These are phyloP conservation scores for Xylaria telfairii DNA, from an alignment of 495 filamentous ascomycete genomes.

Conservation along the genomic window DNA sequence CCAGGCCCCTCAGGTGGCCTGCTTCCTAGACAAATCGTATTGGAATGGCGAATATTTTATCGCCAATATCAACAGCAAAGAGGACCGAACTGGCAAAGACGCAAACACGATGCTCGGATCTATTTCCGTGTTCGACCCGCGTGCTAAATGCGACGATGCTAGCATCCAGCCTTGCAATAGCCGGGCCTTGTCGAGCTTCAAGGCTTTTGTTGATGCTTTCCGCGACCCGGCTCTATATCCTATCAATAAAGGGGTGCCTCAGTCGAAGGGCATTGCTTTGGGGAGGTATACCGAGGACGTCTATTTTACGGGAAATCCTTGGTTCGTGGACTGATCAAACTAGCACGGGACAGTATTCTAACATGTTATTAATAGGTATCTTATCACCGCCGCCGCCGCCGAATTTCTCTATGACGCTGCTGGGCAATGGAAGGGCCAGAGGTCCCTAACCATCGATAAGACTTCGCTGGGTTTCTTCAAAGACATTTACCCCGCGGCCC, in stretches of 20 bases:
- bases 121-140: slow-evolving; percentile 55
- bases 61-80: slow-evolving; percentile 32
- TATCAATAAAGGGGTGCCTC: slow-evolving; percentile 51
- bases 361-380: slow-evolving; percentile 12
- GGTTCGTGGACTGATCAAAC: slow-evolving; percentile 26
- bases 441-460: slow-evolving; percentile 50
- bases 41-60: slow-evolving; percentile 52
- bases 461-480: slow-evolving; percentile 60
- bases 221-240: slow-evolving; percentile 50
- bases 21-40: slow-evolving; percentile 56
- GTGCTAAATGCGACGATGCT: slow-evolving; percentile 53
- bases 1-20: slow-evolving; percentile 58
- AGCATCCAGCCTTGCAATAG: slow-evolving; percentile 59
- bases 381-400: slow-evolving; percentile 60
- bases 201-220: slow-evolving; percentile 57
- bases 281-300: slow-evolving; percentile 68
- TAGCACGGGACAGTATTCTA: neutral
- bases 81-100: slow-evolving; percentile 53
- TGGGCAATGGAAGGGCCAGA: slow-evolving; percentile 59
- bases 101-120: slow-evolving; percentile 54
- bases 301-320: slow-evolving; percentile 57
- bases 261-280: slow-evolving; percentile 59
- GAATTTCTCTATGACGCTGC: slow-evolving; percentile 68
- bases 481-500: slow-evolving; percentile 52
- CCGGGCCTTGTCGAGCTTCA: slow-evolving; percentile 56